Evolutionary conservation across 2,329 filamentous ascomycete genomes (phyloP).

Genomic region (Aspergillus versicolor): DNA sequence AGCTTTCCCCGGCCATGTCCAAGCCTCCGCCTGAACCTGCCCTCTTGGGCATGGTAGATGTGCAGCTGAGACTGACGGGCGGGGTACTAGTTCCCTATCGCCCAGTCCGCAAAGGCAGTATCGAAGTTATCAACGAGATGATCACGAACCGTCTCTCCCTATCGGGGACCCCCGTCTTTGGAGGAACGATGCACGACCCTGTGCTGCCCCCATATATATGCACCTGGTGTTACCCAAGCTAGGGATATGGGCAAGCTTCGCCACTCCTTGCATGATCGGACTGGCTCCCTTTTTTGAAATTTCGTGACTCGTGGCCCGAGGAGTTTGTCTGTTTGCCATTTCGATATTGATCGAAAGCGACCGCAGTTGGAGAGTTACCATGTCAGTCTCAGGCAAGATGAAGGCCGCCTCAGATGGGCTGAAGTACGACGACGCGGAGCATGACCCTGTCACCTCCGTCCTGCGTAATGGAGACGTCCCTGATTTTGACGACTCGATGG

Average conservation of each 20-base stretch:
- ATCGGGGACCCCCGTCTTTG: conserved; percentile 3
- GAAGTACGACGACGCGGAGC: conserved; percentile 22
- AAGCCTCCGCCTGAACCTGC: conserved; percentile 27
- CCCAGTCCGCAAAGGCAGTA: neutral
- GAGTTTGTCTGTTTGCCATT: neutral
- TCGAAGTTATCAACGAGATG: conserved; percentile 6
- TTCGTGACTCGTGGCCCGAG: neutral
- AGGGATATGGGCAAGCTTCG: neutral
- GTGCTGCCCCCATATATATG: conserved; percentile 11
- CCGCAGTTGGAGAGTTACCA: neutral
- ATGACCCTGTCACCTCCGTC: conserved; percentile 38
- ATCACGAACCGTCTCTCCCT: conserved; percentile 1
- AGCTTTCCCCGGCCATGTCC: conserved; percentile 9
- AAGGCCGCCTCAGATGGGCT: conserved; percentile 13
- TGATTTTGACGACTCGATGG: conserved; percentile 34
- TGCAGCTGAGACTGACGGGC: conserved; percentile 5
- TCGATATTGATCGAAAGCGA: conserved; percentile 1
- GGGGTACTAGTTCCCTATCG: conserved; percentile 5
- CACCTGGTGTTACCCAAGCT: neutral
- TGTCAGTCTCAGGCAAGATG: conserved; percentile 4
- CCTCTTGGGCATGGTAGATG: conserved; percentile 23
- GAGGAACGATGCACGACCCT: neutral
- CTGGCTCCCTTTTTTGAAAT: neutral
- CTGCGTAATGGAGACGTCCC: conserved; percentile 40
- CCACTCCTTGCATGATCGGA: neutral